Base-by-base conservation (phyloP, 768 basidiomycete species). In the Termitomyces sp. region DNA sequence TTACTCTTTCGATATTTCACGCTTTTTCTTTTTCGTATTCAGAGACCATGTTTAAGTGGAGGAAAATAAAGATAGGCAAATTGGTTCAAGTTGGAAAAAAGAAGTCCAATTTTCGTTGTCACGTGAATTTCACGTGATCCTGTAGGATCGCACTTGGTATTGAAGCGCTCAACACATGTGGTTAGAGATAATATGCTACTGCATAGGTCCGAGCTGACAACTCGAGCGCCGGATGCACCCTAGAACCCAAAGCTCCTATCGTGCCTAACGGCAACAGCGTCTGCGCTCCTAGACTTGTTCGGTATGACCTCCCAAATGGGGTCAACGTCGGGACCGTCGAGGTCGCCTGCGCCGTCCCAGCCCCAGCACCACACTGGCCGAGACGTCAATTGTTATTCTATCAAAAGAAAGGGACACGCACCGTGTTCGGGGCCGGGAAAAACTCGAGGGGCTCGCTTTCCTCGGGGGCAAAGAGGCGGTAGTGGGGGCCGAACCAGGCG, bases 401-500 rank as follows among this genome's bases (percentile, higher is more conserved):
- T n/a, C n/a, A 3, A 12, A 26, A 26, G 26, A 13, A 16, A 33
- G 49, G 42, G 54, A 57, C 33, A 82, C 90, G 56, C 54, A 98
- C 95, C 96, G 63, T 92, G 81, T 57, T 87, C 83, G 16, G 96
- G 96, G 18, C 94, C 3, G 87, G 77, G 20, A 76, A 69, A 73
- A 98, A 98, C 2, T 83, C 77, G 40, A 98, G 70, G 4, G 81
- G 81, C 60, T 89, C 86, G 57, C 77, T 80, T 73, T 98, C 96
- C 67, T 97, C 96, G 47, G 86, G 81, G 0, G 88, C 86, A 75
- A 99, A 99, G 44, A 98, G 75, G 12, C 96, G 80, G 66, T 99
- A 97, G 68, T 99, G 96, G 0, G 96, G 96, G 0, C 96, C 96
- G 67, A 94, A 98, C 96, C 96, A 98, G 8, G 87, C 79, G n/a